Percentiles rank a stretch among this genome's conserved stretches.
phyloP scores from a whole-genome alignment of 2,329 filamentous ascomycete genomes.

The Exophiala sideris region DNA sequence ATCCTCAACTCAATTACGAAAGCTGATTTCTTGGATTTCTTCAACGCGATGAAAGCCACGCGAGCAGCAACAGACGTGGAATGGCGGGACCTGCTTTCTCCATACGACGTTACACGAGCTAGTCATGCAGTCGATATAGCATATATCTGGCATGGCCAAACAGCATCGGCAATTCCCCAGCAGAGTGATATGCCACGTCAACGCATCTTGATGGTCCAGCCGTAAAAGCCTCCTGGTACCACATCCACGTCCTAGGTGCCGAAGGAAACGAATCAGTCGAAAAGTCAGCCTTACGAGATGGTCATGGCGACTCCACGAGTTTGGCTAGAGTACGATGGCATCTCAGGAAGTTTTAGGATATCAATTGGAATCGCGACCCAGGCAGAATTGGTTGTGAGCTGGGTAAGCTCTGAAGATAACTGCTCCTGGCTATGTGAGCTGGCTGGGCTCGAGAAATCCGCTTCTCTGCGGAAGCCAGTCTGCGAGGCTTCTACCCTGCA shows the following conservation, averaged over 20 bases:
- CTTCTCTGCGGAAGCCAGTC: too few relatives aligned
- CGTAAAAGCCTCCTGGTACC: background rate
- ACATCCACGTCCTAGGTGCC: background rate
- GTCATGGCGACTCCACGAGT: too few relatives aligned
- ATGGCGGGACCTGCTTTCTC: background rate
- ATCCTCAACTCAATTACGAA: conserved; percentile 7
- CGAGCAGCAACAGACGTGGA: background rate
- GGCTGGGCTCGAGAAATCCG: too few relatives aligned
- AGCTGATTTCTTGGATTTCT: conserved; percentile 5
- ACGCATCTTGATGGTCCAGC: background rate
- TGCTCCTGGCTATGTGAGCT: too few relatives aligned
- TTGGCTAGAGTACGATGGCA: too few relatives aligned
- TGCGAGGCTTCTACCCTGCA: too few relatives aligned
- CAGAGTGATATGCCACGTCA: background rate
- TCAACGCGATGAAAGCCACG: background rate
- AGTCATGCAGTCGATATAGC: background rate
- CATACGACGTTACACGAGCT: background rate
- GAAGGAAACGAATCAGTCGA: background rate
- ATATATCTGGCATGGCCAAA: background rate
- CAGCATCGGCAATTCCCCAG: background rate
- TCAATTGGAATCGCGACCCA: too few relatives aligned
- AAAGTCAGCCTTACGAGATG: background rate
- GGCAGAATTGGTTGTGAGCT: too few relatives aligned
- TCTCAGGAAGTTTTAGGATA: too few relatives aligned
- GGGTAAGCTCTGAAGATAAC: too few relatives aligned